Evolutionary conservation across 2,329 filamentous ascomycete genomes (phyloP).

Genomic region (Colletotrichum chrysophilum): DNA sequence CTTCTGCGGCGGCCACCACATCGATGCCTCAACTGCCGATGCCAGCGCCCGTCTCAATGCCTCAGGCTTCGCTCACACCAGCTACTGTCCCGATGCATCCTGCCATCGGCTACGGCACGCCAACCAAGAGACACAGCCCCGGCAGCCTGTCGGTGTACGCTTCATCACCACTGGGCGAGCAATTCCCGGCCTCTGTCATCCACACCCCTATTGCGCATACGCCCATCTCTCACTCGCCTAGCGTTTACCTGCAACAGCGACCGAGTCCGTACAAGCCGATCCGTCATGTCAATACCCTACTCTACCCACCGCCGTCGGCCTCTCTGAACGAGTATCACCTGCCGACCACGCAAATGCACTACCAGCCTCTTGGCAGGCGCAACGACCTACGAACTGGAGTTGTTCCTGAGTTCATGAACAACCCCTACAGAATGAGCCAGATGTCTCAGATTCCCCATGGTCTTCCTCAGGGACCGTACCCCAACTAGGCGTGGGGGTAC

Average conservation of each 20-base stretch:
- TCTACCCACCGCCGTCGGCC: conserved; percentile 83
- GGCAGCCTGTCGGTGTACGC: conserved; percentile 57
- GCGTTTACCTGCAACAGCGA: conserved; percentile 84
- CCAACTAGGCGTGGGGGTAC: conserved; percentile 34
- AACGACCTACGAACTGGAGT: conserved; percentile 73
- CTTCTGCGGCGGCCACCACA: conserved; percentile 36
- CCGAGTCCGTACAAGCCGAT: conserved; percentile 93
- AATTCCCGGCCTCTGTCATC: conserved; percentile 57
- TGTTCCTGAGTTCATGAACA: conserved; percentile 63
- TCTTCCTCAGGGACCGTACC: conserved; percentile 35
- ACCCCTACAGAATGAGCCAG: conserved; percentile 11
- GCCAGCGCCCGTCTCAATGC: conserved; percentile 10
- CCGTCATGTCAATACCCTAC: conserved; percentile 85
- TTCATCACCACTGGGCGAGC: conserved; percentile 74
- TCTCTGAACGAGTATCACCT: conserved; percentile 79
- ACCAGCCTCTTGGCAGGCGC: conserved; percentile 76
- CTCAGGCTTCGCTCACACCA: conserved; percentile 20
- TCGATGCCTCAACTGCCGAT: conserved; percentile 24
- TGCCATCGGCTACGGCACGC: conserved; percentile 50
- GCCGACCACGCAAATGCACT: conserved; percentile 77
- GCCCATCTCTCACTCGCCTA: conserved; percentile 81
- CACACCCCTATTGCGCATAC: conserved; percentile 65
- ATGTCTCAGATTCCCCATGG: conserved; percentile 20
- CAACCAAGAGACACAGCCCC: conserved; percentile 59
- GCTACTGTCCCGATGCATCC: conserved; percentile 27